Evolutionary conservation across 805 yeast genomes (phyloP).

Genomic region (Saccharomycopsis javanensis): DNA sequence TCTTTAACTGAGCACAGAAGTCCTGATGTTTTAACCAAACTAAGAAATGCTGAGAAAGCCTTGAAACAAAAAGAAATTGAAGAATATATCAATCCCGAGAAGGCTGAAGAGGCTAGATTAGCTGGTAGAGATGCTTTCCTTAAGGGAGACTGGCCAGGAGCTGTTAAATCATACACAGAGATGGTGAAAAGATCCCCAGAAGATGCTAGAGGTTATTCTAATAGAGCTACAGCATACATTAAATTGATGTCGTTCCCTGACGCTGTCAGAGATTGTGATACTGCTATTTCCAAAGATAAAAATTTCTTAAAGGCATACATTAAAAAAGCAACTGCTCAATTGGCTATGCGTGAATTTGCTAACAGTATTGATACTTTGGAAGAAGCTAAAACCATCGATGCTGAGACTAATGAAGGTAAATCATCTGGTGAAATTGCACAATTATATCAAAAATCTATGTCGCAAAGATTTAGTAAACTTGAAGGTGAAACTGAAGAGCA

Average conservation of each 20-base stretch:
- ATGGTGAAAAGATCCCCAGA: conserved; percentile 96
- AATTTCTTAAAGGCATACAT: conserved; percentile 87
- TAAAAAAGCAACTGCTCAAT: conserved; percentile 90
- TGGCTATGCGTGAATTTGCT: conserved; percentile 81
- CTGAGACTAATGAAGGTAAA: conserved; percentile 49
- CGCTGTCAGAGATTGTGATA: conserved; percentile 84
- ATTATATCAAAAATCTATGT: conserved; percentile 64
- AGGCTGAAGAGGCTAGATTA: conserved; percentile 92
- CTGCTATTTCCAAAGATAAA: conserved; percentile 84
- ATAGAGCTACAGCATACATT: conserved; percentile 95
- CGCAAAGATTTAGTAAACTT: conserved; percentile 69
- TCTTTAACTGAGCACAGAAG: conserved; percentile 96
- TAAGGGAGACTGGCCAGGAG: conserved; percentile 92
- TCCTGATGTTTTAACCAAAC: conserved; percentile 81
- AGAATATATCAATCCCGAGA: conserved; percentile 76
- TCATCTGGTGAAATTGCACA: conserved; percentile 71
- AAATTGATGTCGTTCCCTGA: conserved; percentile 96
- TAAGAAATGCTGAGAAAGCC: conserved; percentile 80
- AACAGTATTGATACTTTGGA: conserved; percentile 74
- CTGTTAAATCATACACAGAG: conserved; percentile 89
- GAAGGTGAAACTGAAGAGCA: conserved; percentile 92
- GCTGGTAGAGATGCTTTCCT: conserved; percentile 84
- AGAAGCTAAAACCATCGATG: conserved; percentile 67
- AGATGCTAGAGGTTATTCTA: conserved; percentile 93
- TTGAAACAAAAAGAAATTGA: conserved; percentile 69